These are phyloP conservation scores for Penicillium malachiteum DNA, from an alignment of 495 filamentous ascomycete species.

Conservation along the genomic window DNA sequence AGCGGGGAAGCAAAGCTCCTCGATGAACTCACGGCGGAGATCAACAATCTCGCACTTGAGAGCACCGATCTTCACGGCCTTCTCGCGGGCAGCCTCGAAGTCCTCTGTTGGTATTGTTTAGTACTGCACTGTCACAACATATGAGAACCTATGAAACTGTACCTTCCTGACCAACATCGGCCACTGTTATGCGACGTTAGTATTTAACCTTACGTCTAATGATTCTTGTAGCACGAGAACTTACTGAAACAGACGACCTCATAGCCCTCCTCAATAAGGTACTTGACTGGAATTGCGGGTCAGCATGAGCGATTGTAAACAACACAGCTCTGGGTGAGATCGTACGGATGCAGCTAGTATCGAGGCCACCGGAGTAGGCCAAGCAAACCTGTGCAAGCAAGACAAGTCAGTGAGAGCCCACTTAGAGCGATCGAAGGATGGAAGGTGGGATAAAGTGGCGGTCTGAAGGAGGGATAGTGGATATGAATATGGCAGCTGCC, in stretches of 20 bases:
- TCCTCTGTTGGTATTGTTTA: conserved; percentile 45
- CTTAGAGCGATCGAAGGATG: conserved; percentile 7
- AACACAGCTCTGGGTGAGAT: conserved; percentile 4
- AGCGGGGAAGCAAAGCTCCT: conserved; percentile 84
- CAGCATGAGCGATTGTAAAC: conserved; percentile 14
- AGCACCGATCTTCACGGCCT: conserved; percentile 55
- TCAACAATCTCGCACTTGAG: conserved; percentile 45
- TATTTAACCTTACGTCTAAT: not conserved
- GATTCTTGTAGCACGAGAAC: conserved; percentile 11
- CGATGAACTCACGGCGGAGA: conserved; percentile 74
- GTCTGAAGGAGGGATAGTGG: conserved; percentile 12
- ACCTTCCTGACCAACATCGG: conserved; percentile 64
- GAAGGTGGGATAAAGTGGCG: conserved; percentile 19
- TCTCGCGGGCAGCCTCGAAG: conserved; percentile 61
- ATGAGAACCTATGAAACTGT: conserved; percentile 6
- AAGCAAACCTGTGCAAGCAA: conserved; percentile 29
- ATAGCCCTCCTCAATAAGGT: conserved; percentile 68
- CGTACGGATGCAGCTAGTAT: conserved; percentile 63
- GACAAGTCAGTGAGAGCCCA: conserved; percentile 22
- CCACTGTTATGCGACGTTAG: conserved; percentile 44
- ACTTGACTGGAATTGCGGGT: conserved; percentile 44
- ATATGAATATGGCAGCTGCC: not conserved
- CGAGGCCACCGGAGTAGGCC: conserved; percentile 55
- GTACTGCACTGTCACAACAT: conserved; percentile 1
- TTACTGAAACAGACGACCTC: conserved; percentile 65